phyloP scores from a whole-genome alignment of 169 alveolate genomes.

The Plasmodium billcollinsi region DNA sequence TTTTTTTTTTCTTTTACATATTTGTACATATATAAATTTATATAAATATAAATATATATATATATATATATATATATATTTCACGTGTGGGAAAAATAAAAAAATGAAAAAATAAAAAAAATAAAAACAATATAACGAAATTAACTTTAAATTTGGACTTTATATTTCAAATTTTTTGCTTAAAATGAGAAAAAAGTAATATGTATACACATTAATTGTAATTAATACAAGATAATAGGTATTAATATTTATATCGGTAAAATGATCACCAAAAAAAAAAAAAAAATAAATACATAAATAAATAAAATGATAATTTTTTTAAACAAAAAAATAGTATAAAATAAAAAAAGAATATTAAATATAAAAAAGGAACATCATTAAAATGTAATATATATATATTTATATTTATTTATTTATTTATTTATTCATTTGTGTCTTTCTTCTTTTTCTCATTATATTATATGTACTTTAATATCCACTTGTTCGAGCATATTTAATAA shows the following conservation, averaged over 20 bases:
- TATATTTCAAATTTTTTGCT: conserved; percentile 5
- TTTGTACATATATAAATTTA: background rate
- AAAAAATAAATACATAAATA: too few species aligned
- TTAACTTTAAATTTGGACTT: conserved; percentile 24
- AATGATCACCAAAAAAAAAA: too few species aligned
- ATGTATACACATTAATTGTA: background rate
- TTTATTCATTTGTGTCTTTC: background rate
- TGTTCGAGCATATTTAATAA: conserved; percentile 20
- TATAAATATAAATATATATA: background rate
- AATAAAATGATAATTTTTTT: too few species aligned
- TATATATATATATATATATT: background rate
- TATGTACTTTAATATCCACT: conserved; percentile 24
- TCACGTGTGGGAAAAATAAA: background rate
- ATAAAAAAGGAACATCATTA: too few species aligned
- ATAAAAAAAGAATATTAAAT: too few species aligned
- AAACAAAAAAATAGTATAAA: too few species aligned
- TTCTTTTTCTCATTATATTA: background rate
- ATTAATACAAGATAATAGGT: too few species aligned
- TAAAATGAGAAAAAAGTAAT: background rate
- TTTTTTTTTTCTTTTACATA: background rate
- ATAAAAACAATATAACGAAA: conserved; percentile 3
- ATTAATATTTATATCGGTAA: too few species aligned
- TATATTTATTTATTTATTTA: too few species aligned
- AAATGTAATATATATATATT: background rate
- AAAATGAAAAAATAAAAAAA: background rate